Evolutionary conservation across 1,284 basidiomycete genomes (phyloP).

Genomic region (Acaromyces ingoldii): DNA sequence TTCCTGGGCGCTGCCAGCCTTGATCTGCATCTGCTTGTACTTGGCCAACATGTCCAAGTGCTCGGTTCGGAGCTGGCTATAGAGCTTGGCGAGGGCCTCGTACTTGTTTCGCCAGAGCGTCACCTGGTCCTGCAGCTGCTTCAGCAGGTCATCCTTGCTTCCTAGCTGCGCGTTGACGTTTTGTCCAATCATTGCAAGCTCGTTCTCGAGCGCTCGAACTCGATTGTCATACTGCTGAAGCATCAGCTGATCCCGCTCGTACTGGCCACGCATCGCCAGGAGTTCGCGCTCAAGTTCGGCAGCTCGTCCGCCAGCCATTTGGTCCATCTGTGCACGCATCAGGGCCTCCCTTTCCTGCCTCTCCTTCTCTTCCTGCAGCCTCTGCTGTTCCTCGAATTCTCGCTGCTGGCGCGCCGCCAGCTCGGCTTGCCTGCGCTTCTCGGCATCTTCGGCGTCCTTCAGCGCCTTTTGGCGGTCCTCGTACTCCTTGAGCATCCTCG

Average conservation of each 20-base stretch:
- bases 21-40: conserved; percentile 95
- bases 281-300: conserved; percentile 84
- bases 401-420: conserved; percentile 73
- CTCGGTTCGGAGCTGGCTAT: conserved; percentile 93
- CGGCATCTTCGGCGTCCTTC: conserved; percentile 71
- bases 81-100: conserved; percentile 95
- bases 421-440: conserved; percentile 73
- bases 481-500: conserved; percentile 90
- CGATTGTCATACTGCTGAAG: conserved; percentile 95
- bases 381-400: conserved; percentile 87
- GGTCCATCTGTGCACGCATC: conserved; percentile 66
- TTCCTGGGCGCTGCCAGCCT: conserved; percentile 96
- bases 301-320: conserved; percentile 57
- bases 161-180: conserved; percentile 82
- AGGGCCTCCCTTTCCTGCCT: conserved; percentile 83
- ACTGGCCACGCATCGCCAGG: conserved; percentile 89
- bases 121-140: conserved; percentile 93
- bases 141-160: conserved; percentile 92
- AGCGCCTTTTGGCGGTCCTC: conserved; percentile 88
- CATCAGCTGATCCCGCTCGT: conserved; percentile 95
- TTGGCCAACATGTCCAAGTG: conserved; percentile 96
- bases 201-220: conserved; percentile 91
- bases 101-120: conserved; percentile 98
- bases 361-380: conserved; percentile 81
- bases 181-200: conserved; percentile 70